Evolutionary conservation across 257 asterid species (phyloP).

Genomic region (Penstemon newberryi): DNA sequence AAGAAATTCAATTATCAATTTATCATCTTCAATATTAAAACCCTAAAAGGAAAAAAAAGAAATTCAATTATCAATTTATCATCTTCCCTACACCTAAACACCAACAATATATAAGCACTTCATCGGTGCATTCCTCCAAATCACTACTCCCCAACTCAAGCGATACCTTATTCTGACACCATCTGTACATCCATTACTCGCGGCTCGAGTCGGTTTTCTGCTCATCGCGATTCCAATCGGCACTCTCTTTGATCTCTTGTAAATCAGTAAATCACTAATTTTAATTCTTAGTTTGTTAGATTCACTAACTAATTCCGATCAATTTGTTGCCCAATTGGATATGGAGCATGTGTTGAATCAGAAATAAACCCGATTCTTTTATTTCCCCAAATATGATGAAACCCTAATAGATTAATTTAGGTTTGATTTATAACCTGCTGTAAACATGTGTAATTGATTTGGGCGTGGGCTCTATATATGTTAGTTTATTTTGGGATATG

Average conservation of each 20-base stretch:
- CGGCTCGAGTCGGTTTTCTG: conserved; percentile 17
- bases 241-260: conserved; percentile 16
- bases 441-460: conserved; percentile 11
- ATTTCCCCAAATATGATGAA: conserved; percentile 13
- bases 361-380: conserved; percentile 9
- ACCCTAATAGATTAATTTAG: background rate
- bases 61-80: background rate
- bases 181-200: conserved; percentile 2
- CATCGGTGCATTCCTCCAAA: conserved; percentile 23
- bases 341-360: conserved; percentile 2
- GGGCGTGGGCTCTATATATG: background rate
- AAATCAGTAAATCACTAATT: conserved; percentile 13
- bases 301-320: conserved; percentile 16
- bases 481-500: background rate
- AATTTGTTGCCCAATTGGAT: conserved; percentile 15
- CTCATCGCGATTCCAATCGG: conserved; percentile 27
- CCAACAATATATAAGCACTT: conserved; percentile 31
- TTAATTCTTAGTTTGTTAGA: conserved; percentile 15
- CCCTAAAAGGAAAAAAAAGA: too few species aligned
- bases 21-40: too few species aligned
- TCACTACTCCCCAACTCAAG: background rate
- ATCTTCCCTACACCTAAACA: conserved; percentile 26
- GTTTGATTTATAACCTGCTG: conserved; percentile 8
- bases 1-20: too few species aligned
- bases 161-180: conserved; percentile 10